These are phyloP conservation scores for Samsoniella hepiali DNA, from an alignment of 2,329 filamentous ascomycete genomes.

Conservation along the genomic window DNA sequence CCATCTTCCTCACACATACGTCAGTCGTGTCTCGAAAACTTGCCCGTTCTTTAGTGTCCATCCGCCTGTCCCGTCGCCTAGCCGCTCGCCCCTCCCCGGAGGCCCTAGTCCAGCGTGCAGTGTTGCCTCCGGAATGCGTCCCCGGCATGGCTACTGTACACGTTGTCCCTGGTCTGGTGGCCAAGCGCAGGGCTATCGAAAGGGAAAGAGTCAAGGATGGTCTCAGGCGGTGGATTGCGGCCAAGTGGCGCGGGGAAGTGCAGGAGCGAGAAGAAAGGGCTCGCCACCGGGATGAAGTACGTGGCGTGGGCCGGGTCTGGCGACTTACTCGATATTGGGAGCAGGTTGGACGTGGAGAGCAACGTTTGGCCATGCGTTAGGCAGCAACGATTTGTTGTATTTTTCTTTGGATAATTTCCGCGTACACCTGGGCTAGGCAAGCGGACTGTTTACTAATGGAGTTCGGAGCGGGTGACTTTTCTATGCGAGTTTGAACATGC, in stretches of 20 bases:
- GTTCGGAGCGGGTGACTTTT: neutral
- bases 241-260: slow-evolving; percentile 54
- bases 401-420: neutral
- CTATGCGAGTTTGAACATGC: neutral
- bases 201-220: slow-evolving; percentile 65
- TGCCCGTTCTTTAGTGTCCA: slow-evolving; percentile 61
- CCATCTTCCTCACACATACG: slow-evolving; percentile 65
- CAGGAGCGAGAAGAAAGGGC: slow-evolving; percentile 47
- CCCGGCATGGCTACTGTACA: slow-evolving; percentile 39
- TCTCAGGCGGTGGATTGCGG: slow-evolving; percentile 61
- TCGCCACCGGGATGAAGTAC: slow-evolving; percentile 46
- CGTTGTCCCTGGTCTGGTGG: slow-evolving; percentile 61
- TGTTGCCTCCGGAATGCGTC: slow-evolving; percentile 63
- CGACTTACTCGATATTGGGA: slow-evolving; percentile 66
- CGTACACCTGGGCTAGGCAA: neutral
- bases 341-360: slow-evolving; percentile 46
- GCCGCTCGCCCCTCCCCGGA: slow-evolving; percentile 57
- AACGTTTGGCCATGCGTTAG: slow-evolving; percentile 16
- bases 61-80: slow-evolving; percentile 61
- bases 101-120: slow-evolving; percentile 58
- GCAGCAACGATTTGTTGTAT: slow-evolving; percentile 8
- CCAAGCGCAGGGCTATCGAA: slow-evolving; percentile 60
- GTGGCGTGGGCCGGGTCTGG: slow-evolving; percentile 57
- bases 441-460: neutral
- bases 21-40: slow-evolving; percentile 62